Evolutionary conservation across 306 rosid genomes (phyloP), one percentile per base, ranked within the genome.

Genomic region (Ormosia emarginata): DNA sequence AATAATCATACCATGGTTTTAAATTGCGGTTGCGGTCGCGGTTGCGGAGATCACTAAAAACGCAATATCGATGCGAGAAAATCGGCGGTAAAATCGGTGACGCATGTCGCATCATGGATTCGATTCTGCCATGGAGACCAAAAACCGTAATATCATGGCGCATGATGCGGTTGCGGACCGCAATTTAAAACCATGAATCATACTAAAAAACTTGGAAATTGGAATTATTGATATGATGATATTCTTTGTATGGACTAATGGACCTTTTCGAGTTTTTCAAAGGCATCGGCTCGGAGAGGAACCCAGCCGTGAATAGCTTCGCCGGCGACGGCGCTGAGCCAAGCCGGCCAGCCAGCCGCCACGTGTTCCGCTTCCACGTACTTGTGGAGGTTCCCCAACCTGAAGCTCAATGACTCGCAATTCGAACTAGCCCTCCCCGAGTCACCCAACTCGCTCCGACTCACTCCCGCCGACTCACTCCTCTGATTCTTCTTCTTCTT

Each of bases 281-380:
- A 94, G 17, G 97, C 92, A 74, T 94, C 98, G 3, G 93, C 85
- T 14, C 88, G 88, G 46, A 90, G 95, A 3, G 98, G 98, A 11
- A 94, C 85, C 98, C 98, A 94, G 15, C 98, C 98, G 18, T 91
- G 95, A 87, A 92, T 93, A 77, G 98, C 98, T 85, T 94, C 97
- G 0, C 95, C 97, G 56, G 98, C 98, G 78, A 94, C 98, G 83
- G 97, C 90, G 84, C 92, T 81, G 58, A 94, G 98, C 98, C 98
- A 94, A 4, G 90, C 92, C 14, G 98, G 98, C 98, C 98, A 94
- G 0, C 97, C 98, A 10, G 95, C 98, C 0, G 97, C 97, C 55
- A 92, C 95, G 63, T 94, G 97, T 36, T 91, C 98, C 0, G 91
- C 84, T 64, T 91, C 91, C 11, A 88, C 93, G 37, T 92, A 92